Evolutionary conservation across 345 rosid genomes (phyloP), one percentile per base, ranked within the genome.

Genomic region (Moringa oleifera): DNA sequence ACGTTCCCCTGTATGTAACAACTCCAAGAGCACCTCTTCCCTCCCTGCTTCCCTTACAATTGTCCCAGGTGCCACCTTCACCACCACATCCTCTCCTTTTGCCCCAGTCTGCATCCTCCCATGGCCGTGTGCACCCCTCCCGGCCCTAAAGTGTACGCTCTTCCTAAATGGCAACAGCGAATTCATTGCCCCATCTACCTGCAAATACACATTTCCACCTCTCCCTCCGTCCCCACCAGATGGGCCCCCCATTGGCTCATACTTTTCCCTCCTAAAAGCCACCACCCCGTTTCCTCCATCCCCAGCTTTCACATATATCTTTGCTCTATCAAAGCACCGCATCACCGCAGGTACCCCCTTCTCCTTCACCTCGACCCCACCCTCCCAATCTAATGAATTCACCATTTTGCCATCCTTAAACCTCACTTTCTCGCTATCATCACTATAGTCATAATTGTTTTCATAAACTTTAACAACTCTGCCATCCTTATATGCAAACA

Each of bases 211-310:
- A 71, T 90, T 82, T 31, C 97, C 97, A 49, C 97, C 98, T 71
- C 83, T 88, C n/a, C 97, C 96, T 58, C 97, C 97, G 62, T 93
- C 94, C 19, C 98, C 98, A 17, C 98, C 98, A 0, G 97, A 93
- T 1, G 97, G 98, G 2, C 96, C 98, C 11, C 98, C 97, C 37
- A 86, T 33, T 13, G 97, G 98, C 66, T 90, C 92, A 21, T 73
- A 90, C 66, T 88, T 93, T 68, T 93, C 96, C 7, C 94, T 73
- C 18, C 97, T 86, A 75, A 93, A 90, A 11, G 96, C 98, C 68
- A 86, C 85, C 15, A 88, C 94, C 12, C 98, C 98, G 33, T 90
- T 90, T 55, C 97, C 97, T 18, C 97, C 97, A 53, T 88, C 83
- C 47, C 98, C 98, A 0, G 97, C 89, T 73, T 80, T 93, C 6